Base-by-base conservation (phyloP, 2,329 filamentous ascomycete genomes). In the Colletotrichum paranaense region DNA sequence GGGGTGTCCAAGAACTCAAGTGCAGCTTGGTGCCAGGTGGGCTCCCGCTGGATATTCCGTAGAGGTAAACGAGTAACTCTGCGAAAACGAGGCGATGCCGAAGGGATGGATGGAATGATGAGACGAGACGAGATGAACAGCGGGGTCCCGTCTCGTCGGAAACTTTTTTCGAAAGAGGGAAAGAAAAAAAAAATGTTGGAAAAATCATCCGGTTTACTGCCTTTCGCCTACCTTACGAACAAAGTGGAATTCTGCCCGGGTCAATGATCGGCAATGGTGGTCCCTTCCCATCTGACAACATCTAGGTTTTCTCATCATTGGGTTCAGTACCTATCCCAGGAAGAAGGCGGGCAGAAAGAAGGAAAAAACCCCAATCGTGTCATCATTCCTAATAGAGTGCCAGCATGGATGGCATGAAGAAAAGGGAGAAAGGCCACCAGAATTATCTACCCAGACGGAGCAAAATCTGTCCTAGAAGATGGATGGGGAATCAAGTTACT, bases 361-460 rank as follows among this genome's bases (percentile, higher is more conserved):
- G 9, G 42, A 19, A 42, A 52, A 62, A 57, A 30, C 38, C 55
- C 32, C 49, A 62, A 60, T 65, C 70, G 49, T 70, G 60, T 65
- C 70, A 60, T 69, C 60, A 73, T 73, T 70, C 35, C 62, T 62
- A 46, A 26, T 19, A 42, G 38, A 26, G 14, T 38, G n/a, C 32
- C n/a, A 42, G 58, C 53, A 16, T 26, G 26, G 26, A 16, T 24
- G 28, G 49, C 22, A 26, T 19, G 16, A 53, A 53, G 38, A 46
- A 28, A 26, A 26, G 9, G 38, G 22, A 42, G 5, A 32, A 8
- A 11, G 19, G n/a, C 9, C 38, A 3, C 56, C 49, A 42, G 32
- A n/a, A 38, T 19, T 14, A 32, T 22, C 62, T 22, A 28, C 28
- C 4, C 9, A 22, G 46, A 30, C 16, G 12, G 22, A 16, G n/a